Evolutionary conservation across 345 rosid species (phyloP), one percentile per base, ranked within the genome.

Genomic region (Lepidium sativum): DNA sequence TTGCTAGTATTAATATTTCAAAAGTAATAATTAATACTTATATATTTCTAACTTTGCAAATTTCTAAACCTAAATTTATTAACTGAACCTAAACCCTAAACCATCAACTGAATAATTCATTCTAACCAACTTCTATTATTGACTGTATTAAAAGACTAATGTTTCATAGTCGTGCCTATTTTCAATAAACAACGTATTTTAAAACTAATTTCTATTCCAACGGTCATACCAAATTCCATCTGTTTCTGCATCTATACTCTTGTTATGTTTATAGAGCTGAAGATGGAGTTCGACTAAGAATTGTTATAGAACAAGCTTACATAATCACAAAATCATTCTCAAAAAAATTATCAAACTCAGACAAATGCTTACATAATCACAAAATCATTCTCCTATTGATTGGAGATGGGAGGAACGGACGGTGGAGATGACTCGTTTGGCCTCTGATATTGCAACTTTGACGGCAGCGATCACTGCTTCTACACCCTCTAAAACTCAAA

Each of bases 211-310:
- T 27, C 1, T 59, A 10, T 10, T 27, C 20, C 41, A 40, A 14
- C 41, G 15, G 38, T 27, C 49, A 58, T 41, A 15, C 10, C 21
- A 53, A 42, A 3, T 59, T 59, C 51, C 64, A 15, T 59, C 52
- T 29, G 1, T 6, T 11, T 27, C 8, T 42, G 21, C 42, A 42
- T n/a, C n/a, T 42, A 58, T 34, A 34, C 34, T 40, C 47, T 55
- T 31, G 27, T 12, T 20, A 20, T 20, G 21, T 18, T 6, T 18
- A 32, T 29, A 35, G 14, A 44, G 8, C 38, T 9, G 11, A 73
- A 51, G 29, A 85, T 87, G 95, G 85, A 87, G 84, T 87, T 83
- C 37, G 95, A 86, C 12, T 85, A 87, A 70, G 95, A 85, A 60
- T 83, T 83, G 35, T n/a, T n/a, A n/a, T n/a, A n/a, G n/a, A n/a